Conservation (phyloP, 2,329 filamentous ascomycete genomes). For the Leptographium wingfieldii region DNA sequence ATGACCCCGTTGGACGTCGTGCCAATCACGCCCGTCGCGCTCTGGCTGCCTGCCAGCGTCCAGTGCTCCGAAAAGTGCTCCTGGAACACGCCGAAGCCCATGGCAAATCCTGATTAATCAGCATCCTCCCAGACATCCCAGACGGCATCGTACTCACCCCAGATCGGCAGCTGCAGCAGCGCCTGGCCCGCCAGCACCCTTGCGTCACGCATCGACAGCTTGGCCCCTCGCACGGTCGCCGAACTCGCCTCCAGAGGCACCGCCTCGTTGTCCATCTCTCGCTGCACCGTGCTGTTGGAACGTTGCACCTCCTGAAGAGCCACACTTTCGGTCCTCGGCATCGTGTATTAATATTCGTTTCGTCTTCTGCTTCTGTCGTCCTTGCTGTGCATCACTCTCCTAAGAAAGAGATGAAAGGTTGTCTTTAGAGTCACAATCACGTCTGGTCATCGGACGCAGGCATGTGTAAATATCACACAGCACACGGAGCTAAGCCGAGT, state of each 20-base stretch:
- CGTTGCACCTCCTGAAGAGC: neutral
- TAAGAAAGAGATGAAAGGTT: too few relatives aligned
- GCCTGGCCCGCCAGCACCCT: neutral
- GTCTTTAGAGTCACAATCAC: neutral
- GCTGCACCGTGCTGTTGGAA: neutral
- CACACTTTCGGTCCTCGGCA: neutral
- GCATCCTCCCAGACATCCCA: too few relatives aligned
- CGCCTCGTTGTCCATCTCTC: neutral
- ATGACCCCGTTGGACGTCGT: constrained; percentile 5
- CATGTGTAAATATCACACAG: neutral
- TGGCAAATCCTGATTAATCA: neutral
- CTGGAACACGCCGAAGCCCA: constrained; percentile 5
- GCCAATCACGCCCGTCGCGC: constrained; percentile 2
- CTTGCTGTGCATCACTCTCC: neutral
- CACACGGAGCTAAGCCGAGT: neutral
- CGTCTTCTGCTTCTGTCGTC: neutral
- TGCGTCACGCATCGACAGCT: neutral
- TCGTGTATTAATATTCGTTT: neutral
- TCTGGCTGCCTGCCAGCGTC: neutral
- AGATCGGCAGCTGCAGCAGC: constrained; percentile 1
- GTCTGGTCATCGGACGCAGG: neutral
- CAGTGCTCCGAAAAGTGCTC: constrained; percentile 1
- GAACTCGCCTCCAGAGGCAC: neutral
- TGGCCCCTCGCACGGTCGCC: neutral
- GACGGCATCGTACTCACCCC: neutral